These are phyloP conservation scores for Volvariella volvacea DNA, from an alignment of 1,284 basidiomycete species.

Conservation along the genomic window DNA sequence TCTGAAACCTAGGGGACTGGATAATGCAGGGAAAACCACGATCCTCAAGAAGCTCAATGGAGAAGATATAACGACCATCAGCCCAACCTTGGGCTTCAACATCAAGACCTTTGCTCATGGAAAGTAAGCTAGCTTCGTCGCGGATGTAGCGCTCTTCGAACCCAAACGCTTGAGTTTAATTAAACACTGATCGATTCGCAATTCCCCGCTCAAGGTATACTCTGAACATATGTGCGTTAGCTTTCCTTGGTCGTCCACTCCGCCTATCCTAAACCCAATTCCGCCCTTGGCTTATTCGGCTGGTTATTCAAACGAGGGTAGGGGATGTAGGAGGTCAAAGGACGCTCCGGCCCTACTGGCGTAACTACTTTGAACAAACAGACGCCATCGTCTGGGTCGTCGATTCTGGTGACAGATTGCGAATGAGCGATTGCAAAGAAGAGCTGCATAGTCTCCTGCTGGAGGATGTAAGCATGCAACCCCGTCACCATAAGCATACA, in stretches of 20 bases:
- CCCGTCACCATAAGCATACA: conserved; percentile 7
- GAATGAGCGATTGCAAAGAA: conserved; percentile 84
- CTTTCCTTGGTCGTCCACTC: conserved; percentile 8
- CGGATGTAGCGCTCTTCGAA: conserved; percentile 8
- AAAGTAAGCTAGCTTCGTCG: conserved; percentile 52
- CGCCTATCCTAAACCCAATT: conserved; percentile 11
- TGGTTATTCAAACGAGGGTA: conserved; percentile 22
- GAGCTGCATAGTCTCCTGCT: conserved; percentile 83
- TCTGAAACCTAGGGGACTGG: conserved; percentile 70
- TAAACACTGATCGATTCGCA: conserved; percentile 1
- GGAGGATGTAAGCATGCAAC: conserved; percentile 75
- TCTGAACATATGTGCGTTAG: conserved; percentile 80
- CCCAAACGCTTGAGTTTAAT: conserved; percentile 1
- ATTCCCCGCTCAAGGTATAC: conserved; percentile 59
- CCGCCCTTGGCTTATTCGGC: background rate
- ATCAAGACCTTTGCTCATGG: conserved; percentile 93
- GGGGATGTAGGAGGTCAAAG: conserved; percentile 99
- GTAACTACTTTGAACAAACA: conserved; percentile 99
- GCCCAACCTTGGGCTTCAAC: conserved; percentile 96
- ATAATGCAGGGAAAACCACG: conserved; percentile 98
- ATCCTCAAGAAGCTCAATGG: conserved; percentile 92
- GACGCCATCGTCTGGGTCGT: conserved; percentile 99
- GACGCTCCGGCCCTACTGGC: conserved; percentile 95
- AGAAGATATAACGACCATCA: conserved; percentile 83
- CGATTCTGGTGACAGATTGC: conserved; percentile 86